phyloP scores from a whole-genome alignment of 202 grass and related monocot species.

The Carex sylvatica region DNA sequence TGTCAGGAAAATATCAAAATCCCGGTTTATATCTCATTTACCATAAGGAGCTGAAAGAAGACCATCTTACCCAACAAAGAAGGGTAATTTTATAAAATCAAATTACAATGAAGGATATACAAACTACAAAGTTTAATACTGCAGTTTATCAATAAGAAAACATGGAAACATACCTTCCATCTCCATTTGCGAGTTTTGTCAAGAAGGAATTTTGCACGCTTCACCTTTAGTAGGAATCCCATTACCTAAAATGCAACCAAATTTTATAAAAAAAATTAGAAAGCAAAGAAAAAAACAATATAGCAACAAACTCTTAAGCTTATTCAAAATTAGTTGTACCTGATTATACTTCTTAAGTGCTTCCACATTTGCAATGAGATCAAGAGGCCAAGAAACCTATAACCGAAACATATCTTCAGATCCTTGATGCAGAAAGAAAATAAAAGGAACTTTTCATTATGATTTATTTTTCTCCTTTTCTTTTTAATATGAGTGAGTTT shows the following conservation, averaged over 20 bases:
- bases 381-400: conserved; percentile 92
- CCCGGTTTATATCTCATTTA: background rate
- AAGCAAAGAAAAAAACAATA: background rate
- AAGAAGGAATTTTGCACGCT: conserved; percentile 87
- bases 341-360: conserved; percentile 93
- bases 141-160: conserved; percentile 18
- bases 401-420: conserved; percentile 34
- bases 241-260: conserved; percentile 58
- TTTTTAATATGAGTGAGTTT: background rate
- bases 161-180: conserved; percentile 70
- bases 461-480: background rate
- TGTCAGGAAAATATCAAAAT: background rate
- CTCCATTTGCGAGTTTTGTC: conserved; percentile 90
- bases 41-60: background rate
- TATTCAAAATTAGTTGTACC: conserved; percentile 35
- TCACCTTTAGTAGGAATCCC: conserved; percentile 94
- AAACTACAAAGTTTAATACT: conserved; percentile 14
- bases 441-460: conserved; percentile 20
- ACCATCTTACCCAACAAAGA: background rate
- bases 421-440: background rate
- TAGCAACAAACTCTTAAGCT: background rate
- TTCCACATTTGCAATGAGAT: conserved; percentile 78
- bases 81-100: background rate
- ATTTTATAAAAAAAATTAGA: background rate
- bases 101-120: background rate